phyloP scores from a whole-genome alignment of 768 basidiomycete genomes.

The Mrakia blollopis region DNA sequence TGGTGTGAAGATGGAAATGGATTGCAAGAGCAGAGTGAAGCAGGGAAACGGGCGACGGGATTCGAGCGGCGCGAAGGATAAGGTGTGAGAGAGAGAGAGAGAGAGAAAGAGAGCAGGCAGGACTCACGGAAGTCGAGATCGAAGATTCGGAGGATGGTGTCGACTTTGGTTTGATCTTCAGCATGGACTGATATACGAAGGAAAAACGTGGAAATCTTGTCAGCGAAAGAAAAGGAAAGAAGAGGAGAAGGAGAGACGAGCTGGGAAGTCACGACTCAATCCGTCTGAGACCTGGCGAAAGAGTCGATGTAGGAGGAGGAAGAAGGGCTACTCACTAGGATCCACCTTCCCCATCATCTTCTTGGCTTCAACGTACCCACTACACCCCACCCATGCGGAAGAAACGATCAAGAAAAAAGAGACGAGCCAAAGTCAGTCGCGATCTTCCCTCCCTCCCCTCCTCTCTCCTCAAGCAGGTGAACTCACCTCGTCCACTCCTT shows the following conservation, averaged over 20 bases:
- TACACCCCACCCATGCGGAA: not conserved
- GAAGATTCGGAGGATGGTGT: slow-evolving; percentile 47
- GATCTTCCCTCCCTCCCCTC: not conserved
- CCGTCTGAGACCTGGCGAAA: not conserved
- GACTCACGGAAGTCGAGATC: slow-evolving; percentile 37
- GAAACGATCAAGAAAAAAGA: not conserved
- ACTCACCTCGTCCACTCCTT: not conserved
- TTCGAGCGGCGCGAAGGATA: not conserved
- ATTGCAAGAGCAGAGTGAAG: not conserved
- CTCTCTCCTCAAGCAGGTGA: not conserved
- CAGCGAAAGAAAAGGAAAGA: not conserved
- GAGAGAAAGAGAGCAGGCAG: not conserved
- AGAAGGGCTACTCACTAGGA: not conserved
- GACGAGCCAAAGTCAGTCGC: not conserved
- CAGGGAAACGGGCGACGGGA: no score
- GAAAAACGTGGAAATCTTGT: not conserved
- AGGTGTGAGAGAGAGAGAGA: not conserved
- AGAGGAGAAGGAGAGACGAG: not conserved
- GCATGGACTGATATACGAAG: slow-evolving; percentile 56
- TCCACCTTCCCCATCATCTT: slow-evolving; percentile 8
- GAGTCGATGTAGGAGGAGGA: not conserved
- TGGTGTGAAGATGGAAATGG: no score
- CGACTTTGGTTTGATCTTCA: slow-evolving; percentile 57
- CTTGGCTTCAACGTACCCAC: slow-evolving; percentile 2
- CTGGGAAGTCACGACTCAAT: not conserved